phyloP scores from a whole-genome alignment of 164 flowering plant genomes.

The Aristolochia californica region DNA sequence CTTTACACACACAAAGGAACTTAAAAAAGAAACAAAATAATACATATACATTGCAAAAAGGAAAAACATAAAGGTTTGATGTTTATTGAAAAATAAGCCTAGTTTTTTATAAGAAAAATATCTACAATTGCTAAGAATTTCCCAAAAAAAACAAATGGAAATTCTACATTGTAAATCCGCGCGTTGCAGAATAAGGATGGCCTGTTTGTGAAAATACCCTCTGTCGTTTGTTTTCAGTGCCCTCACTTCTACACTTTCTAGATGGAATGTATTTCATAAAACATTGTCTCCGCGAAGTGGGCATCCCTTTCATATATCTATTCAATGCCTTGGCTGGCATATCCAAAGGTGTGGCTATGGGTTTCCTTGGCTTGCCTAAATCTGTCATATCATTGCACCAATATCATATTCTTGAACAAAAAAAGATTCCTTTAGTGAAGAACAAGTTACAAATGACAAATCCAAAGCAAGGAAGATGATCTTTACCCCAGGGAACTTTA shows the following conservation, averaged over 20 bases:
- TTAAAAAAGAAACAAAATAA: too few relatives aligned
- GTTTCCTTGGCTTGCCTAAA: constrained; percentile 12
- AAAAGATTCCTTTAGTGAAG: not conserved
- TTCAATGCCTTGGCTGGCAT: constrained; percentile 19
- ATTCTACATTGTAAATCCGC: too few relatives aligned
- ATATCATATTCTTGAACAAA: not conserved
- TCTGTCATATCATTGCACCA: constrained; percentile 15
- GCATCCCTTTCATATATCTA: constrained; percentile 17
- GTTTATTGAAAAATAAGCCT: too few relatives aligned
- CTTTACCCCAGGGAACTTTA: constrained; percentile 36
- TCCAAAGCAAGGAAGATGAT: not conserved
- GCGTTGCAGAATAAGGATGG: too few relatives aligned
- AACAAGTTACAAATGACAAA: not conserved
- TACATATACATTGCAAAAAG: too few relatives aligned
- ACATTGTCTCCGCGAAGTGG: constrained; percentile 22
- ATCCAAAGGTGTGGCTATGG: constrained; percentile 17
- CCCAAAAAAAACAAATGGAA: too few relatives aligned
- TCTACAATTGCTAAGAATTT: too few relatives aligned
- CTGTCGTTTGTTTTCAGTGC: constrained; percentile 20
- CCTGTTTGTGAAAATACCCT: not conserved
- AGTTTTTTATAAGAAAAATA: too few relatives aligned
- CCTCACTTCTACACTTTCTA: constrained; percentile 20
- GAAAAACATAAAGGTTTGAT: too few relatives aligned
- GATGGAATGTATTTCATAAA: constrained; percentile 22
- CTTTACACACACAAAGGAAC: too few relatives aligned